Percentiles rank a stretch among this genome's conserved stretches.
Evolutionary conservation across 805 yeast species (phyloP).

Genomic region (Citeromyces nyonsensis): DNA sequence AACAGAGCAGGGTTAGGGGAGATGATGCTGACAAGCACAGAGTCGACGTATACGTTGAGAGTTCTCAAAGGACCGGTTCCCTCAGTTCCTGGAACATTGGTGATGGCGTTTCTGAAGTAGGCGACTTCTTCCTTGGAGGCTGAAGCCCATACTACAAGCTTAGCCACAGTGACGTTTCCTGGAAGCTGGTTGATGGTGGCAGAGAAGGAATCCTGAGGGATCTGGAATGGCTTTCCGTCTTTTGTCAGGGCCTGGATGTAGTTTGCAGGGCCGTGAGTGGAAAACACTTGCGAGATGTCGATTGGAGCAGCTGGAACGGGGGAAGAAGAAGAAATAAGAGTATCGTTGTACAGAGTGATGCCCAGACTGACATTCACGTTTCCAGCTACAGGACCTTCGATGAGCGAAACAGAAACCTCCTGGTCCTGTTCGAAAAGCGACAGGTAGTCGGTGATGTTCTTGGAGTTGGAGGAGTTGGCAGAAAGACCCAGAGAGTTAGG

Average conservation of each 20-base stretch:
- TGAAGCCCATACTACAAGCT: slow-evolving; percentile 12
- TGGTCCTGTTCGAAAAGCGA: slow-evolving; percentile 7
- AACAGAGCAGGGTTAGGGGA: slow-evolving; percentile 15
- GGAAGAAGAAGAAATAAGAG: slow-evolving; percentile 3
- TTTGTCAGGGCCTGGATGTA: slow-evolving; percentile 10
- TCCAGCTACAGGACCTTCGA: slow-evolving; percentile 11
- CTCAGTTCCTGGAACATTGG: slow-evolving; percentile 5
- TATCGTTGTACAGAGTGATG: slow-evolving; percentile 10
- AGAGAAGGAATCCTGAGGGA: slow-evolving; percentile 10
- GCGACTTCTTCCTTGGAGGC: slow-evolving; percentile 13
- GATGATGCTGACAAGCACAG: slow-evolving; percentile 9
- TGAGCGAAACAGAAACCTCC: slow-evolving; percentile 7
- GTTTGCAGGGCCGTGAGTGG: slow-evolving; percentile 10
- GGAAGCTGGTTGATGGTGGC: slow-evolving; percentile 9
- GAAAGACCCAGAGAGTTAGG: slow-evolving; percentile 9
- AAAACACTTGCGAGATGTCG: slow-evolving; percentile 7
- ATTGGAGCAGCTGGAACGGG: slow-evolving; percentile 2
- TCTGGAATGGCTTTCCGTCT: slow-evolving; percentile 7
- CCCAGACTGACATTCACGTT: slow-evolving; percentile 8
- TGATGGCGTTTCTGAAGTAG: slow-evolving; percentile 8
- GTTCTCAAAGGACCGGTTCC: slow-evolving; percentile 12
- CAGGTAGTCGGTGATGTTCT: slow-evolving; percentile 12
- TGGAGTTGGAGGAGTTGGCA: slow-evolving; percentile 10
- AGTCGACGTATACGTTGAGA: slow-evolving; percentile 11
- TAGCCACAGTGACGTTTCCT: slow-evolving; percentile 12